Evolutionary conservation across 2,329 filamentous ascomycete species (phyloP), one percentile per base, ranked within the genome.

Genomic region (Arachnomyces sp.): DNA sequence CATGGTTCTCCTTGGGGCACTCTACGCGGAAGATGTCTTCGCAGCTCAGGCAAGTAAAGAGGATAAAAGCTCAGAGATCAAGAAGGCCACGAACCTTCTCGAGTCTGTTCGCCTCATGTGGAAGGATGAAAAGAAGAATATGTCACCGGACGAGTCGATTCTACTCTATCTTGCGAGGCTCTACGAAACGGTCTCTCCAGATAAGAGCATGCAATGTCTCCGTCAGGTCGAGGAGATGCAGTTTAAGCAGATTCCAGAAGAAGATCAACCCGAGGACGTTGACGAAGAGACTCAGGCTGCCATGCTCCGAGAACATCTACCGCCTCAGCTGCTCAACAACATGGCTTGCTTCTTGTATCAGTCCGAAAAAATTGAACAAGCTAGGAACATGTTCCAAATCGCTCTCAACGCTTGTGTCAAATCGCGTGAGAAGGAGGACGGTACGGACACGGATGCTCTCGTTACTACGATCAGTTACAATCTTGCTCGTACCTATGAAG

Each of bases 401-500:
- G 92, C 89, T 0, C 68, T 98, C 39, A 84, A 83, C 47, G 86
- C 90, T 12, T 95, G 89, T 56, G 80, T 93, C 52, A 84, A 84
- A 52, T 82, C 87, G 46, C 79, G 80, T 34, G 82, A 87, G 53
- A 82, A 79, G 52, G 83, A 88, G 44, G 76, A 82, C 38, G 77
- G 78, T 1, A 75, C 82, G 46, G 92, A 96, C 57, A 89, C 83
- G 0, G 92, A 98, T 63, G 87, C 88, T 11, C 73, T 98, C 3
- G 83, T 96, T 17, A 95, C 90, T 1, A 95, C 89, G 2, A 94
- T 98, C 60, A 95, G 87, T 59, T 98, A 92, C 73, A 98, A 96
- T 55, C 78, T 98, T 31, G 92, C 85, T 18, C 79, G 92, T 43
- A 94, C 88, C 43, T 95, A 95, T 54, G 92, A 98, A 67, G 82